Base-by-base conservation (phyloP, 306 rosid species). In the Begonia masoniana region DNA sequence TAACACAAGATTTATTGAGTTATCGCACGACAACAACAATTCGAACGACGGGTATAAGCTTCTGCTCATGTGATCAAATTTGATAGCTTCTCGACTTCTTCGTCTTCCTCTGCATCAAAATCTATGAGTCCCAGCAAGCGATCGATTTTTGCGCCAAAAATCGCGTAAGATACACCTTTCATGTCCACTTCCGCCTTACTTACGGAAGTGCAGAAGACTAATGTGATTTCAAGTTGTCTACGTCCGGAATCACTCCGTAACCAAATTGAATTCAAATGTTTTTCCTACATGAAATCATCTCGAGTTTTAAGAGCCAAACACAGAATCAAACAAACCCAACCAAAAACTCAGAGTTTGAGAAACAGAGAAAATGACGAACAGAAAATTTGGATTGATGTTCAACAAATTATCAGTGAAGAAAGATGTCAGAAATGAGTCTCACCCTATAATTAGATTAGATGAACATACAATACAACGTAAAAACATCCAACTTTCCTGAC, bases 371-470 rank as follows among this genome's bases (percentile, higher is more conserved):
- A 9, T 15, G 54, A 50, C 2, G 54, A 15, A 15, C 21, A 15
- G 19, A 7, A 50, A 15, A 50, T n/a, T 50, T 17, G 12, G 21
- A 7, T 50, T 10, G 9, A 50, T 50, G 2, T 15, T 17, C 23
- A n/a, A n/a, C 9, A 50, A 6, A 50, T 50, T 15, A 63, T 66
- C 58, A 41, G 2, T 35, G 10, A n/a, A 47, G 46, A 16, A 15
- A 10, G 56, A 67, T 47, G 6, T 23, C 74, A 57, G 66, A 51
- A 31, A 52, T 67, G 77, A 68, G 41, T 56, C 78, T 76, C 78
- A 54, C 68, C 80, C 91, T 58, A 62, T 39, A 66, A 80, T 85
- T 85, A 82, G 97, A 82, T 84, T 88, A 82, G 85, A 75, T 74
- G 62, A 62, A 73, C 78, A 76, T 78, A 72, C 83, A 68, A 61